A percentile compares a stretch with the other conserved stretches of the same genome.
Evolutionary conservation across 23 red algal species (phyloP).

Genomic region (Gracilariopsis chorda): DNA sequence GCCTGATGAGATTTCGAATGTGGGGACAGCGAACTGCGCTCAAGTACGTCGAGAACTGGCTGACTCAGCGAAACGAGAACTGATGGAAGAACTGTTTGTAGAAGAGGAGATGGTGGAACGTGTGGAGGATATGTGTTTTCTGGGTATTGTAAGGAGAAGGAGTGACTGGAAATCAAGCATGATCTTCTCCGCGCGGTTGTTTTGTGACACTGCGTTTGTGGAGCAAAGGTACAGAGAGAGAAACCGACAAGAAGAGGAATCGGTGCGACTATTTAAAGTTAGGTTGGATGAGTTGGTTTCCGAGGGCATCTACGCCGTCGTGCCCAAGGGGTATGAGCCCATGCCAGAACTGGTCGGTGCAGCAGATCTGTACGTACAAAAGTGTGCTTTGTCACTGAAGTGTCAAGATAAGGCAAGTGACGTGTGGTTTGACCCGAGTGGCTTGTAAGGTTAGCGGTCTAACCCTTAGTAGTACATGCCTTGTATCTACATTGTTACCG

Average conservation of each 20-base stretch:
- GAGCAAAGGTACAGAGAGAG: constrained; percentile 7
- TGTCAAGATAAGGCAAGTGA: too few relatives aligned
- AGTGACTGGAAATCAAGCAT: constrained; percentile 26
- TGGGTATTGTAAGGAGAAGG: constrained; percentile 48
- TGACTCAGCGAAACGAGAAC: constrained; percentile 10
- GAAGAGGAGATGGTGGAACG: background rate
- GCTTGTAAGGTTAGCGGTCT: too few relatives aligned
- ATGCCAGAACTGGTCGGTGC: constrained; percentile 53
- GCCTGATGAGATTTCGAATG: constrained; percentile 13
- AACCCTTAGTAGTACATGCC: too few relatives aligned
- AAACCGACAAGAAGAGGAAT: constrained; percentile 41
- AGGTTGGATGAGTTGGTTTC: background rate
- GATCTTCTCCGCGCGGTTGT: constrained; percentile 24
- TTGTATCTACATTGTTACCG: too few relatives aligned
- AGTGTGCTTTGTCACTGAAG: too few relatives aligned
- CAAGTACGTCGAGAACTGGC: constrained; percentile 4
- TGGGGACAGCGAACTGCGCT: background rate
- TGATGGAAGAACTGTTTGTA: constrained; percentile 52
- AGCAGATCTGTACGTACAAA: background rate
- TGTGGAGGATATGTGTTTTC: constrained; percentile 3
- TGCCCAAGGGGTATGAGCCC: background rate
- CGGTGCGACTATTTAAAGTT: background rate
- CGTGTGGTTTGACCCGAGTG: too few relatives aligned
- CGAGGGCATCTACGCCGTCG: background rate
- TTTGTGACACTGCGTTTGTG: background rate